Evolutionary conservation across 2,329 filamentous ascomycete genomes (phyloP).

Genomic region (Fusarium sp.): DNA sequence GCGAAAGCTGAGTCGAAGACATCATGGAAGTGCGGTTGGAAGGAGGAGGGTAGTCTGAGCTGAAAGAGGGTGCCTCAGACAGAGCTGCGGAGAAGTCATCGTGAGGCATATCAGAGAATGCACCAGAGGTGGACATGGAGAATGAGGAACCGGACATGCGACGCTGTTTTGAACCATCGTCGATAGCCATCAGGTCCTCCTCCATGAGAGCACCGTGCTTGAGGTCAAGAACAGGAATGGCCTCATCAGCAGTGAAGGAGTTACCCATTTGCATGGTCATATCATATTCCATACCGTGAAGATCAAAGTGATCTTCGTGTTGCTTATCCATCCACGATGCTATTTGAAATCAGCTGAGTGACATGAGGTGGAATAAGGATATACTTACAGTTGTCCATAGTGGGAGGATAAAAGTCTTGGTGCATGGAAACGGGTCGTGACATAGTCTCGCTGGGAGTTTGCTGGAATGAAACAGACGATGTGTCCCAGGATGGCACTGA

Average conservation of each 20-base stretch:
- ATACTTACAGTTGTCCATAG: constrained; percentile 62
- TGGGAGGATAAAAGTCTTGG: constrained; percentile 66
- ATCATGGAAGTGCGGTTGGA: constrained; percentile 77
- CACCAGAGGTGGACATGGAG: constrained; percentile 74
- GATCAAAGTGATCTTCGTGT: constrained; percentile 67
- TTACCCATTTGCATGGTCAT: constrained; percentile 70
- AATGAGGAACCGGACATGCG: constrained; percentile 80
- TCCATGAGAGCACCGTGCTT: constrained; percentile 63
- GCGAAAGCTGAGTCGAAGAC: constrained; percentile 76
- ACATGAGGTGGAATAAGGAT: background rate
- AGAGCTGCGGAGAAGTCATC: constrained; percentile 75
- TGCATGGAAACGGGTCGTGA: constrained; percentile 67
- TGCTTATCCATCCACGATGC: constrained; percentile 64
- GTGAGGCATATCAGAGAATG: constrained; percentile 75
- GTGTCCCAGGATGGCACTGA: constrained; percentile 68
- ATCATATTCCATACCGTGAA: constrained; percentile 66
- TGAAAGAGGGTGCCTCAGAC: constrained; percentile 75
- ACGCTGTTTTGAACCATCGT: constrained; percentile 65
- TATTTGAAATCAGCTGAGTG: constrained; percentile 35
- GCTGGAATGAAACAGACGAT: constrained; percentile 62
- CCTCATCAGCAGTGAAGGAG: constrained; percentile 71
- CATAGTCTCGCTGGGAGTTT: constrained; percentile 62
- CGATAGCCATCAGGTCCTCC: constrained; percentile 62
- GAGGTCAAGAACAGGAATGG: constrained; percentile 70
- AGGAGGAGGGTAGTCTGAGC: constrained; percentile 72